Percentiles rank a stretch among this genome's conserved stretches.
Evolutionary conservation across 805 yeast genomes (phyloP).

Genomic region (Sungouiozyma intestinalis): DNA sequence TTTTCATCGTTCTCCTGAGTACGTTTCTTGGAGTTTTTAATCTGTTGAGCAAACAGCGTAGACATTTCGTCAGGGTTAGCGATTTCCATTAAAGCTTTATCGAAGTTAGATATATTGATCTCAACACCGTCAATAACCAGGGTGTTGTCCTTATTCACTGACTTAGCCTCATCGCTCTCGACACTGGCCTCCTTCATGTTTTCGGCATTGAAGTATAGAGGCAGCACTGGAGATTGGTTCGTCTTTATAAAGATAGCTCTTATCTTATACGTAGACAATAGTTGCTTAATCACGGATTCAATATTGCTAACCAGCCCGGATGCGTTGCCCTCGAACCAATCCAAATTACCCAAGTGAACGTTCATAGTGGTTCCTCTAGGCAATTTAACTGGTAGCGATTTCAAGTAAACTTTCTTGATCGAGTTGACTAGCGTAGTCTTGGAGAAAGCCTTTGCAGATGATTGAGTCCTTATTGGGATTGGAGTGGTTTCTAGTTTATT

Average conservation of each 20-base stretch:
- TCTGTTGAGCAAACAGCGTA: slow-evolving; percentile 49
- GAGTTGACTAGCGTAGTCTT: slow-evolving; percentile 46
- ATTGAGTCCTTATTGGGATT: slow-evolving; percentile 44
- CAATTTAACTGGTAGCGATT: slow-evolving; percentile 49
- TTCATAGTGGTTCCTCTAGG: slow-evolving; percentile 66
- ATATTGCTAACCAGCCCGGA: slow-evolving; percentile 40
- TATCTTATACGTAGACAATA: slow-evolving; percentile 34
- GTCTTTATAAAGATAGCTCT: slow-evolving; percentile 60
- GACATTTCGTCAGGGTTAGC: slow-evolving; percentile 62
- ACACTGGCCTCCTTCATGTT: slow-evolving; percentile 23
- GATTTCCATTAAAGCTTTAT: slow-evolving; percentile 73
- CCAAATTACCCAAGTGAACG: slow-evolving; percentile 53
- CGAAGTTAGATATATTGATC: slow-evolving; percentile 48
- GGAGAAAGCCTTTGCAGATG: slow-evolving; percentile 28
- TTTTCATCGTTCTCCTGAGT: slow-evolving; percentile 6
- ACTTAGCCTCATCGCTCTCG: slow-evolving; percentile 17
- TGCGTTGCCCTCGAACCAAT: slow-evolving; percentile 35
- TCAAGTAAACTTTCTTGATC: slow-evolving; percentile 42
- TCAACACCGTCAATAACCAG: slow-evolving; percentile 28
- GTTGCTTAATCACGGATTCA: slow-evolving; percentile 39
- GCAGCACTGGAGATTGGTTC: slow-evolving; percentile 67
- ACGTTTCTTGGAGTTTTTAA: slow-evolving; percentile 32
- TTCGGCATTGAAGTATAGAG: slow-evolving; percentile 60
- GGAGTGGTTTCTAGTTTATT: slow-evolving; percentile 57
- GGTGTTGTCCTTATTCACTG: slow-evolving; percentile 10